Percentiles rank a stretch among this genome's conserved stretches.
Evolutionary conservation across 2,329 filamentous ascomycete genomes (phyloP).

Genomic region (Colletotrichum abscissum): DNA sequence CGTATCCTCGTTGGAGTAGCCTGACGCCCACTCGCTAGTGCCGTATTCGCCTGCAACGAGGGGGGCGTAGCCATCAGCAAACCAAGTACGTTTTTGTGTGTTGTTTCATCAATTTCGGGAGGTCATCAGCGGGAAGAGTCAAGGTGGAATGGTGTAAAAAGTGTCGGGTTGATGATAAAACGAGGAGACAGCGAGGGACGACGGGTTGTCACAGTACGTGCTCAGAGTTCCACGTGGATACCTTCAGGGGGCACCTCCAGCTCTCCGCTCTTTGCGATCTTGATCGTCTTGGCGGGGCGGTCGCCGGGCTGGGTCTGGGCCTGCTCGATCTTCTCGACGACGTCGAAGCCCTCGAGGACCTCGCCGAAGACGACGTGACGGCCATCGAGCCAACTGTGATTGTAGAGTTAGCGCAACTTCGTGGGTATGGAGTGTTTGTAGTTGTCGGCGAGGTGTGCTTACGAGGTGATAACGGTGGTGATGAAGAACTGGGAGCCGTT

Average conservation of each 20-base stretch:
- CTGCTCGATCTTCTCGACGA: slow-evolving; percentile 84
- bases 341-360: slow-evolving; percentile 85
- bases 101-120: slow-evolving; percentile 1
- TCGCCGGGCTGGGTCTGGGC: slow-evolving; percentile 73
- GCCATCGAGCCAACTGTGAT: slow-evolving; percentile 80
- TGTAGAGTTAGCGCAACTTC: slow-evolving; percentile 7
- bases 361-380: slow-evolving; percentile 90
- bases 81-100: slow-evolving; percentile 44
- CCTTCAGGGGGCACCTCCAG: slow-evolving; percentile 87
- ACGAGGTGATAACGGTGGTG: slow-evolving; percentile 83
- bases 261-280: slow-evolving; percentile 87
- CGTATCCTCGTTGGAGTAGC: slow-evolving; percentile 47
- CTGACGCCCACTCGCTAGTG: slow-evolving; percentile 49
- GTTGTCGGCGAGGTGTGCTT: slow-evolving; percentile 46
- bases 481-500: slow-evolving; percentile 94
- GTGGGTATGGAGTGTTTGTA: background rate
- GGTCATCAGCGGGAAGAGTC: slow-evolving; percentile 3
- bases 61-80: slow-evolving; percentile 44
- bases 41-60: slow-evolving; percentile 49
- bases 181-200: slow-evolving; percentile 13
- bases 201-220: slow-evolving; percentile 41
- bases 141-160: background rate
- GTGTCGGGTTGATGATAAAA: slow-evolving; percentile 14
- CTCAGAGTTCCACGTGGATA: slow-evolving; percentile 91
- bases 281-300: slow-evolving; percentile 76